Base-by-base conservation (phyloP, 1,139 yeast species). In the Candida tropicalis region DNA sequence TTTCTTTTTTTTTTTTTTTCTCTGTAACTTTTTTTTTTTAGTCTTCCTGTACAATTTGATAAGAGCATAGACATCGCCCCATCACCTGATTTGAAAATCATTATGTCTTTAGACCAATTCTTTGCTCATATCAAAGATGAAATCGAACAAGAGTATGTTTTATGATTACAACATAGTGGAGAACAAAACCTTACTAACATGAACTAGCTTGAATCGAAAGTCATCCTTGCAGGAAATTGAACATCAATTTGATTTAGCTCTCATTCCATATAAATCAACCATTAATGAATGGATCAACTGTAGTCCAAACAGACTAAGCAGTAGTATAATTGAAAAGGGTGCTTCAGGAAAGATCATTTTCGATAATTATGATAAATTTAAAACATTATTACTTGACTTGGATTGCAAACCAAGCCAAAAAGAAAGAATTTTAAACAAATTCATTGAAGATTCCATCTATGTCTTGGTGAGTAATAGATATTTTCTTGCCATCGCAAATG, bases 391-490 rank as follows among this genome's bases (percentile, higher is more conserved):
- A 23, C 28, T 40, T n/a, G 33, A 42, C 13, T 41, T 51, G 11
- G 45, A 49, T 15, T 46, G 62, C 13, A 59, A 53, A 38, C 46
- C 49, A 13, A 47, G 55, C 18, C 60, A 54, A 41, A 57, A 55
- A 29, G 63, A 59, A 37, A 47, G 62, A 26, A 40, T 59, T 10
- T 35, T 40, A 31, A 54, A 49, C 26, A 60, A 56, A 36, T 46
- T 60, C 16, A 42, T 49, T 15, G 65, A 62, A 43, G 67, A 62
- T 28, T 48, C 53, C 22, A 47, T 58, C 32, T 57, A 51, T 46
- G 39, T 60, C 9, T 40, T 60, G 28, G 42, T 62, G 29, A 35
- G 46, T 8, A 49, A 55, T 40, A 47, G 63, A 7, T 62, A 62
- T 43, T 59, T 56, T 41, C 44, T 47, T 20, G 52, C 51, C 6